phyloP scores from a whole-genome alignment of 768 basidiomycete species.

The Termitomyces sp. region DNA sequence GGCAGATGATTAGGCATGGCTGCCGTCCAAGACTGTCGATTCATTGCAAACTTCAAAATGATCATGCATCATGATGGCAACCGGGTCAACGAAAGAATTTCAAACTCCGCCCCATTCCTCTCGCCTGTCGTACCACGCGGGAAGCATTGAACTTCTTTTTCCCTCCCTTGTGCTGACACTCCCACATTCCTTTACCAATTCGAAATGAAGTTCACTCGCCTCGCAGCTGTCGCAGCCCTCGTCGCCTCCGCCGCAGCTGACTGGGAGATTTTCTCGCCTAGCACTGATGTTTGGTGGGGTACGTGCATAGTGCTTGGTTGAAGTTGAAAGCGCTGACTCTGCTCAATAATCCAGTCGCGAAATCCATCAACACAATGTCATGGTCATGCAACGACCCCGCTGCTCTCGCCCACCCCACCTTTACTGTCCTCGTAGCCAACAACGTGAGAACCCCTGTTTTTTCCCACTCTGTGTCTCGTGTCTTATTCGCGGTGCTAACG shows the following conservation, averaged over 20 bases:
- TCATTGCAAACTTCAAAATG: too few relatives aligned
- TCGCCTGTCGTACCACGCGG: neutral
- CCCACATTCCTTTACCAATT: constrained; percentile 16
- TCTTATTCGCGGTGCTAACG: neutral
- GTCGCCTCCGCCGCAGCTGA: constrained; percentile 37
- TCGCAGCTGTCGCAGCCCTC: constrained; percentile 37
- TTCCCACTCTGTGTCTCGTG: neutral
- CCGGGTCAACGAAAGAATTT: neutral
- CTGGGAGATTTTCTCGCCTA: constrained; percentile 46
- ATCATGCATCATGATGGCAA: too few relatives aligned
- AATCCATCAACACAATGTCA: constrained; percentile 52
- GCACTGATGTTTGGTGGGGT: constrained; percentile 61
- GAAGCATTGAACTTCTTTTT: neutral
- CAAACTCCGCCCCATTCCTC: constrained; percentile 8
- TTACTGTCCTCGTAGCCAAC: constrained; percentile 55
- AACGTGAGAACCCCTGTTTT: constrained; percentile 13
- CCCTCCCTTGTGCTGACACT: neutral
- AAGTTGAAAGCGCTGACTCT: neutral
- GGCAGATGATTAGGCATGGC: too few relatives aligned
- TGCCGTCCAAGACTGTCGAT: too few relatives aligned
- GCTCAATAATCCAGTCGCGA: constrained; percentile 44
- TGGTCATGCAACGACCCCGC: constrained; percentile 55
- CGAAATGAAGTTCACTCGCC: constrained; percentile 23
- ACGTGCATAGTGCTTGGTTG: constrained; percentile 22
- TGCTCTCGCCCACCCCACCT: constrained; percentile 27